Base-by-base conservation (phyloP, 1,284 basidiomycete genomes). In the Ustilago loliicola region DNA sequence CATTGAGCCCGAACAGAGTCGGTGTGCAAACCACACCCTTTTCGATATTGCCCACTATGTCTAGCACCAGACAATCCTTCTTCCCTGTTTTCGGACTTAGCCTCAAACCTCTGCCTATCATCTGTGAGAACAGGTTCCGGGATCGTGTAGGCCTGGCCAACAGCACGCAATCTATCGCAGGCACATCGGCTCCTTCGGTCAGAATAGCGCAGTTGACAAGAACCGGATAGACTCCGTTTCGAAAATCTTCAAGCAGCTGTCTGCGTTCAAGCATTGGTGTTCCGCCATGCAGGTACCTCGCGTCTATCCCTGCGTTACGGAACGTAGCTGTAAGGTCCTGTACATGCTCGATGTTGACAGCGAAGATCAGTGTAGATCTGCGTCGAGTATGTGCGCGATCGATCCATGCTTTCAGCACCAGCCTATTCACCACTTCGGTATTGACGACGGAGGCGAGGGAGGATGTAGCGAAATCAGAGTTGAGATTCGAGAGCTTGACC, bases 71-170 rank as follows among this genome's bases (percentile, higher is more conserved):
- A 85, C 96, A 98, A 83, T 98, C 91, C 40, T 86, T 81, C 87
- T 99, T 99, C 52, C 91, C 92, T 0, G 93, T 95, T 6, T 86
- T 86, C 1, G 94, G 93, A 0, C 93, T 95, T 29, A 93, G 89
- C 64, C 96, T 90, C 89, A 98, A 92, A 9, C 96, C 96, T 60
- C 96, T 90, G 0, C 96, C 96, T 77, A 98, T 94, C 95, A 98
- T 99, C 83, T 98, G 96, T 4, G 93, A 91, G 80, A 96, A 95
- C 9, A 97, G 87, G 85, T 96, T 98, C 34, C 91, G 89, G 13
- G 95, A 97, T 29, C 92, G 89, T 0, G 96, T 98, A 11, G 96
- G 87, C 9, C 86, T 66, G 0, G 85, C 94, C 11, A 98, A 88
- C 29, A 98, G 86, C 9, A 98, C 90, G 75, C 95, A 97, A 82